These are phyloP conservation scores for Leishmania guyanensis DNA, from an alignment of 208 protist species.

Conservation along the genomic window DNA sequence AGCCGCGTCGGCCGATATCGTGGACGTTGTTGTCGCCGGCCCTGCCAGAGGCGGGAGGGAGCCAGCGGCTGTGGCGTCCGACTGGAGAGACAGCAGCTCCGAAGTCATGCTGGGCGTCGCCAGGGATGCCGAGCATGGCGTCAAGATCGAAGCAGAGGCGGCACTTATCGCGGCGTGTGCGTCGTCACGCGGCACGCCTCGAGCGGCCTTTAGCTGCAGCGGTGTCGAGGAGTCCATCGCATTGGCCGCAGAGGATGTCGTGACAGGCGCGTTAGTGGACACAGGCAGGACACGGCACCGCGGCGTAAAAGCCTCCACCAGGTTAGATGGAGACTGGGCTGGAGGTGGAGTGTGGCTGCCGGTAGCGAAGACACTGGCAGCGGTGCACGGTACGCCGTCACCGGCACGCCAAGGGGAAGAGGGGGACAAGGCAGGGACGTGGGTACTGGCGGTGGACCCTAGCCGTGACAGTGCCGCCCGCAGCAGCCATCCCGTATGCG, in stretches of 20 bases:
- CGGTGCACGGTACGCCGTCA: background rate
- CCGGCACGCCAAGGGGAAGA: background rate
- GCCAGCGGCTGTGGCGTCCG: background rate
- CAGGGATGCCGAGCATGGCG: background rate
- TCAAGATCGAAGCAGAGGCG: slow-evolving; percentile 12
- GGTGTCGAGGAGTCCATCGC: background rate
- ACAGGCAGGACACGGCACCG: background rate
- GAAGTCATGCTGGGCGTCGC: background rate
- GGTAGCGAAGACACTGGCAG: background rate
- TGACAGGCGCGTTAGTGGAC: background rate
- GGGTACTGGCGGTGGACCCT: background rate
- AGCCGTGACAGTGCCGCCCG: background rate
- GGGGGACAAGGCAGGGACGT: background rate
- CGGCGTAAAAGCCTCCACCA: background rate
- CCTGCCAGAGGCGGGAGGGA: slow-evolving; percentile 4
- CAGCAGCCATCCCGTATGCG: background rate
- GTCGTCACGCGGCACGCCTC: background rate
- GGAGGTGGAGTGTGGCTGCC: background rate
- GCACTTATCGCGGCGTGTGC: background rate
- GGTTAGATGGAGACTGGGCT: background rate
- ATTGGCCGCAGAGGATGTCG: background rate
- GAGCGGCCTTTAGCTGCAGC: too few species aligned
- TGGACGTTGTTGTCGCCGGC: background rate
- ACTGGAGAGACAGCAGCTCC: background rate
- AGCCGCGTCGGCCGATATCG: slow-evolving; percentile 2